Evolutionary conservation across 495 filamentous ascomycete genomes (phyloP).

Genomic region (Podospora pseudocomata): DNA sequence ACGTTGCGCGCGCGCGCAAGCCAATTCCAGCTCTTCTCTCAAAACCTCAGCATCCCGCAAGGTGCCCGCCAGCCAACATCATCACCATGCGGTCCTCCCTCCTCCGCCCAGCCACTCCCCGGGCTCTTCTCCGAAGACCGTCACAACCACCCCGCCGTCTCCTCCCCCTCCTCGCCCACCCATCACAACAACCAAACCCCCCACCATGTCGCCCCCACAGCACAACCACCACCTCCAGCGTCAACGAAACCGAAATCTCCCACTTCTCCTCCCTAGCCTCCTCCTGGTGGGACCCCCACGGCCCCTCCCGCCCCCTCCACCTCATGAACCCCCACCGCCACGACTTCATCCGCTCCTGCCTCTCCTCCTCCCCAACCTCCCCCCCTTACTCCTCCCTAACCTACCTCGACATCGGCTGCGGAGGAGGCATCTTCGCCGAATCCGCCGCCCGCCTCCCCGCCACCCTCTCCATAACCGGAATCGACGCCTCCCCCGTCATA

Average conservation of each 20-base stretch:
- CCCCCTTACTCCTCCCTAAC: slow-evolving; percentile 38
- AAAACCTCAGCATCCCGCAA: slow-evolving; percentile 10
- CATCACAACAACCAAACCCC: slow-evolving; percentile 4
- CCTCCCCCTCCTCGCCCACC: slow-evolving; percentile 4
- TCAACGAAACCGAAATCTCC: slow-evolving; percentile 81
- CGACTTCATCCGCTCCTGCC: slow-evolving; percentile 78
- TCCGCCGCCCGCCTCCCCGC: slow-evolving; percentile 71
- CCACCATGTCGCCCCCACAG: slow-evolving; percentile 11
- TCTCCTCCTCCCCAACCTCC: slow-evolving; percentile 28
- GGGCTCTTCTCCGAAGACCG: not conserved
- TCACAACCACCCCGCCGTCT: slow-evolving; percentile 7
- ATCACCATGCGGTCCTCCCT: slow-evolving; percentile 23
- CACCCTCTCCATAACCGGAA: slow-evolving; percentile 68
- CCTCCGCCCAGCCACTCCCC: slow-evolving; percentile 1
- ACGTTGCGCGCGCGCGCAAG: not conserved
- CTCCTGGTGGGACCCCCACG: slow-evolving; percentile 96
- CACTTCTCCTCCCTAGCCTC: slow-evolving; percentile 93
- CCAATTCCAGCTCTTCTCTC: not conserved
- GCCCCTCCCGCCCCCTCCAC: slow-evolving; percentile 86
- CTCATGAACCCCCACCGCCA: slow-evolving; percentile 97
- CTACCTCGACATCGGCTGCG: slow-evolving; percentile 93
- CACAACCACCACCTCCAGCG: slow-evolving; percentile 47
- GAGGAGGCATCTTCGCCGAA: slow-evolving; percentile 94
- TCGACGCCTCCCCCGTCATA: slow-evolving; percentile 80
- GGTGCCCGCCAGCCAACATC: not conserved